phyloP scores from a whole-genome alignment of 352 stramenopile species.

The Pythium aquatile region DNA sequence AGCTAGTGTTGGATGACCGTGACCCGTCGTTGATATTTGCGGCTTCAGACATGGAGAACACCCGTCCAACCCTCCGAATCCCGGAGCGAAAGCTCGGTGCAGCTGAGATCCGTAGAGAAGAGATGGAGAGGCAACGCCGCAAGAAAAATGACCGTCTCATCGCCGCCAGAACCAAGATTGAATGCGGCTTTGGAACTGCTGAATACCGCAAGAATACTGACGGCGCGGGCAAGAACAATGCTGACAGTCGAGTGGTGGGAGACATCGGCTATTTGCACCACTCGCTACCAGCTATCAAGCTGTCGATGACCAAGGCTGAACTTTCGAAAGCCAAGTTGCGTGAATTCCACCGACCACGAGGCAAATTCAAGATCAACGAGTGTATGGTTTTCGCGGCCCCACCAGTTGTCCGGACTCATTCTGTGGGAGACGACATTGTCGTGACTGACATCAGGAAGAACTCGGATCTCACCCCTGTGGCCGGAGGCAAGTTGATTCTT shows the following conservation, averaged over 20 bases:
- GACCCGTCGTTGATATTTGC: constrained; percentile 76
- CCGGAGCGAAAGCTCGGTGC: constrained; percentile 77
- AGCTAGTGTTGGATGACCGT: constrained; percentile 82
- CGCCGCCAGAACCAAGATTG: constrained; percentile 78
- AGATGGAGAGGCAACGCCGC: constrained; percentile 69
- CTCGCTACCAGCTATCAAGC: constrained; percentile 83
- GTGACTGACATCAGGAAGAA: constrained; percentile 87
- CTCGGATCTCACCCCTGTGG: constrained; percentile 72
- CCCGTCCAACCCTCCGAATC: constrained; percentile 78
- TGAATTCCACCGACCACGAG: constrained; percentile 78
- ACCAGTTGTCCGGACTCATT: constrained; percentile 34
- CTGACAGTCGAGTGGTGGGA: constrained; percentile 79
- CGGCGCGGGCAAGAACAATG: constrained; percentile 71
- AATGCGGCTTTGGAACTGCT: constrained; percentile 73
- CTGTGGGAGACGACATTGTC: constrained; percentile 68
- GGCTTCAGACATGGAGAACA: constrained; percentile 72
- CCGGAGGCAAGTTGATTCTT: constrained; percentile 75
- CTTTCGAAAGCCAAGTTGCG: constrained; percentile 77
- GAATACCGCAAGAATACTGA: constrained; percentile 58
- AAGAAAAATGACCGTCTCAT: constrained; percentile 82
- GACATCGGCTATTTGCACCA: constrained; percentile 83
- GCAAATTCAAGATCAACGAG: constrained; percentile 88
- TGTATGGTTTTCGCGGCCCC: constrained; percentile 50
- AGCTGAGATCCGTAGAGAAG: constrained; percentile 62
- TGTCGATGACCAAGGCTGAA: constrained; percentile 83